Percentiles rank a stretch among this genome's conserved stretches.
phyloP scores from a whole-genome alignment of 2,329 filamentous ascomycete genomes.

The Stachybotrys chartarum region DNA sequence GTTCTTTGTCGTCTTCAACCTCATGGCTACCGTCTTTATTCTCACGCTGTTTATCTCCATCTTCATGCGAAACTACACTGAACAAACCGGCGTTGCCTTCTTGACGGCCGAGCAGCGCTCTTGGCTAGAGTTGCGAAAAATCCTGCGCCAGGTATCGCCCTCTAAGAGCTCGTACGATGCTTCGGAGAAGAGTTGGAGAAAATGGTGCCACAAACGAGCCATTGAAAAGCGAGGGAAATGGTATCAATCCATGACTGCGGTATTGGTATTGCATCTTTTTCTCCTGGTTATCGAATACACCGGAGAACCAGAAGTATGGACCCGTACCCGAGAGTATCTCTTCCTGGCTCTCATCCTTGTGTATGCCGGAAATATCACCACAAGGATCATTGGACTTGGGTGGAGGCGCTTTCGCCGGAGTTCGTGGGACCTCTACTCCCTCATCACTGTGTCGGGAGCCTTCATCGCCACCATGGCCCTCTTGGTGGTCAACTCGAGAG shows the following conservation, averaged over 20 bases:
- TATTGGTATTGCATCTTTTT: slow-evolving; percentile 76
- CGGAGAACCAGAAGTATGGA: slow-evolving; percentile 66
- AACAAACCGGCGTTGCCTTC: slow-evolving; percentile 95
- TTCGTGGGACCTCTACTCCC: slow-evolving; percentile 90
- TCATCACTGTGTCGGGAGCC: slow-evolving; percentile 72
- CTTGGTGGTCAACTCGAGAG: slow-evolving; percentile 52
- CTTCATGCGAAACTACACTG: slow-evolving; percentile 99
- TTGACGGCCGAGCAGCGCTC: slow-evolving; percentile 92
- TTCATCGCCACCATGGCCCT: slow-evolving; percentile 75
- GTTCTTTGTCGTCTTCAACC: slow-evolving; percentile 95
- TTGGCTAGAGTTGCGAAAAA: slow-evolving; percentile 90
- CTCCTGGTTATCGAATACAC: slow-evolving; percentile 83
- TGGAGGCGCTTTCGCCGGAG: slow-evolving; percentile 89
- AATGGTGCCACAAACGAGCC: slow-evolving; percentile 91
- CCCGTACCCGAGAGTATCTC: slow-evolving; percentile 60
- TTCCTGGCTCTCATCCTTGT: slow-evolving; percentile 78
- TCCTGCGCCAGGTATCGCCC: slow-evolving; percentile 85
- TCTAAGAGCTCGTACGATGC: slow-evolving; percentile 85
- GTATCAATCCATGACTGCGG: slow-evolving; percentile 73
- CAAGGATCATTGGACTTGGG: slow-evolving; percentile 81
- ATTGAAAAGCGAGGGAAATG: slow-evolving; percentile 91
- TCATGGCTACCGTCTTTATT: slow-evolving; percentile 92
- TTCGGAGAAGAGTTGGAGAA: slow-evolving; percentile 70
- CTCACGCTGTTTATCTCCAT: slow-evolving; percentile 97
- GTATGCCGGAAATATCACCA: slow-evolving; percentile 74